phyloP scores from a whole-genome alignment of 495 filamentous ascomycete species.

The Xylaria longipes region DNA sequence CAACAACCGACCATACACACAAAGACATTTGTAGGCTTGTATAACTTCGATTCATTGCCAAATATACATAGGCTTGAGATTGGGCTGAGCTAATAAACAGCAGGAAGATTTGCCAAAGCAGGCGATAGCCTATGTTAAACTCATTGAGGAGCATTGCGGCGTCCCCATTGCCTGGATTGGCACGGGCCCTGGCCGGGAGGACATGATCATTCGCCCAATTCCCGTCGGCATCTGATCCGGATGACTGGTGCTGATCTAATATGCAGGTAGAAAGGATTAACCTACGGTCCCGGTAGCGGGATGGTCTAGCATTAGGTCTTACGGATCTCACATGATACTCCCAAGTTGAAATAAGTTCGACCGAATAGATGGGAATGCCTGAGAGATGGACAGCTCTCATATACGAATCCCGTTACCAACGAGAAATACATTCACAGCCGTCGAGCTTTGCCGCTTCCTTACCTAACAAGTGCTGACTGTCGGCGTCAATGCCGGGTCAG shows the following conservation, averaged over 20 bases:
- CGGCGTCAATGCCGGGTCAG: neutral
- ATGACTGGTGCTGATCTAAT: neutral
- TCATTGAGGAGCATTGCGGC: conserved; percentile 71
- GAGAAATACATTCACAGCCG: neutral
- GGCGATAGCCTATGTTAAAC: conserved; percentile 76
- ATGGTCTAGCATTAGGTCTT: neutral
- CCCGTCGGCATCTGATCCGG: neutral
- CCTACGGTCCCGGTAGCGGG: no score
- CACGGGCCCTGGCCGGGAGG: conserved; percentile 74
- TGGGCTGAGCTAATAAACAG: neutral
- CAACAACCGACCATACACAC: conserved; percentile 64
- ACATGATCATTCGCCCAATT: conserved; percentile 40
- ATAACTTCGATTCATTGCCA: neutral
- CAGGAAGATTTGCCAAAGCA: conserved; percentile 76
- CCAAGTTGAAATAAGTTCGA: neutral
- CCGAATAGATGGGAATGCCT: neutral
- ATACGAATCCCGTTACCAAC: neutral
- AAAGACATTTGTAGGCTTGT: conserved; percentile 31
- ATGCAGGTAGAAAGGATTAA: neutral
- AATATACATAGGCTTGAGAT: neutral
- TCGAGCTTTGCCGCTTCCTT: neutral
- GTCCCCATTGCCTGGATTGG: conserved; percentile 79
- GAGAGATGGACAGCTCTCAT: neutral
- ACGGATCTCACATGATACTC: neutral
- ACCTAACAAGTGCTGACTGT: neutral